Evolutionary conservation across 352 stramenopile species (phyloP).

Genomic region (Thraustotheca clavata): DNA sequence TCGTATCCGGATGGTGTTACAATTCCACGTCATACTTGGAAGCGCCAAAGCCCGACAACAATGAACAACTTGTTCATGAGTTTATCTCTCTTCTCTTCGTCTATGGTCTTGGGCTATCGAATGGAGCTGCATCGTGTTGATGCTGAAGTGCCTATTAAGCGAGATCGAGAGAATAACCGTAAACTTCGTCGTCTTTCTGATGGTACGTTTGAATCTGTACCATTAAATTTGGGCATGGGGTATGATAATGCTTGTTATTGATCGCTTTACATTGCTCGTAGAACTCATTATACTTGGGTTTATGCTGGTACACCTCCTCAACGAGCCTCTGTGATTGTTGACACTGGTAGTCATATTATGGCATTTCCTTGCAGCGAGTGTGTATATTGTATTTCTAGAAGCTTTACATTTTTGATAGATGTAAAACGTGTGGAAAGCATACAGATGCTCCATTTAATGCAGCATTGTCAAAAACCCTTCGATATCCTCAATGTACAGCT

Average conservation of each 20-base stretch:
- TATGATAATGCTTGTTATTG: neutral
- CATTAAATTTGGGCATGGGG: conserved; percentile 17
- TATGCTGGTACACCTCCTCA: conserved; percentile 18
- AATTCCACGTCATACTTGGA: conserved; percentile 2
- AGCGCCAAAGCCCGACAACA: neutral
- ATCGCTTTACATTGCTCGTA: neutral
- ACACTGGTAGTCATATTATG: conserved; percentile 20
- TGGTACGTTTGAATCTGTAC: conserved; percentile 11
- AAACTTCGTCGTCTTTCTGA: conserved; percentile 1
- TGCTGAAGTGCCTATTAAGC: neutral
- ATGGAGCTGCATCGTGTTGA: conserved; percentile 13
- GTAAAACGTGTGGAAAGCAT: conserved; percentile 56
- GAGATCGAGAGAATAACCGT: neutral
- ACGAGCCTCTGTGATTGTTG: conserved; percentile 19
- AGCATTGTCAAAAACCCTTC: conserved; percentile 54
- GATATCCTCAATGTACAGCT: conserved; percentile 48
- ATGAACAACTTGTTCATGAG: neutral
- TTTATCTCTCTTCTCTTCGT: too few species aligned
- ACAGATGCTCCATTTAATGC: conserved; percentile 60
- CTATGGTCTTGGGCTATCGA: neutral
- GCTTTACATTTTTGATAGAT: conserved; percentile 23
- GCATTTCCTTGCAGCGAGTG: conserved; percentile 18
- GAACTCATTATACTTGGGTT: conserved; percentile 18
- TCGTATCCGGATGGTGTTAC: neutral
- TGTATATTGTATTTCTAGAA: neutral